Percentiles rank a stretch among this genome's conserved stretches.
These are phyloP conservation scores for Xenosphaeropsis pyriputrescens DNA, from an alignment of 2,329 filamentous ascomycete genomes.

Conservation along the genomic window DNA sequence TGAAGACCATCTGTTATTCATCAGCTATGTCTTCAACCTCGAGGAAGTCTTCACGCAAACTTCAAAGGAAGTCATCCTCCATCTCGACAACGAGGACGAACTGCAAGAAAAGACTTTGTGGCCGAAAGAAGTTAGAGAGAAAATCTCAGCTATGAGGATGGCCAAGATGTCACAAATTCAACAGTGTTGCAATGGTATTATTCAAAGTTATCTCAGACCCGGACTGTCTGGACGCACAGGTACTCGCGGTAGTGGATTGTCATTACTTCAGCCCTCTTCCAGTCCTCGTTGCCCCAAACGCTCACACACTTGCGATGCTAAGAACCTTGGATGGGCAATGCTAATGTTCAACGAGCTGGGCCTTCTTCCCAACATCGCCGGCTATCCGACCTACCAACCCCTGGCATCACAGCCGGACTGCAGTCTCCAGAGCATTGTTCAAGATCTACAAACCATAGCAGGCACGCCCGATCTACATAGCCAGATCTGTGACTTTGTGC, in stretches of 20 bases:
- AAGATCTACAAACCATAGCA: constrained; percentile 26
- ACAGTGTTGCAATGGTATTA: constrained; percentile 25
- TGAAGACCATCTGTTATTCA: constrained; percentile 32
- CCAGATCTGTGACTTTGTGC: constrained; percentile 33
- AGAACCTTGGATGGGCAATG: constrained; percentile 38
- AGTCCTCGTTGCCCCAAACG: constrained; percentile 32
- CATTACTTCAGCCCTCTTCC: constrained; percentile 20
- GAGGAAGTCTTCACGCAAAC: constrained; percentile 31
- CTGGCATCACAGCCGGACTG: constrained; percentile 14
- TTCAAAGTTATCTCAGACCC: constrained; percentile 29
- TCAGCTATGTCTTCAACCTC: constrained; percentile 36
- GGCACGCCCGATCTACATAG: constrained; percentile 26
- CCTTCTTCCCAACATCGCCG: constrained; percentile 25
- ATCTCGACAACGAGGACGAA: constrained; percentile 27
- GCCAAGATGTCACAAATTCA: constrained; percentile 36
- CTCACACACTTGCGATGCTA: constrained; percentile 33
- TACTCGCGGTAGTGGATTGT: constrained; percentile 6
- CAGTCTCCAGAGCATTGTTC: constrained; percentile 30
- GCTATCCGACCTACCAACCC: constrained; percentile 9
- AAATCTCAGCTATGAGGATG: constrained; percentile 29
- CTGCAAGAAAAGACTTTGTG: constrained; percentile 25
- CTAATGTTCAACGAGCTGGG: constrained; percentile 32
- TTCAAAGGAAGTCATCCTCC: constrained; percentile 32
- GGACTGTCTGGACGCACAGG: constrained; percentile 3
- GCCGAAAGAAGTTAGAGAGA: constrained; percentile 31